Evolutionary conservation across 179 eudicot species (phyloP).

Genomic region (Beta lomatogona): DNA sequence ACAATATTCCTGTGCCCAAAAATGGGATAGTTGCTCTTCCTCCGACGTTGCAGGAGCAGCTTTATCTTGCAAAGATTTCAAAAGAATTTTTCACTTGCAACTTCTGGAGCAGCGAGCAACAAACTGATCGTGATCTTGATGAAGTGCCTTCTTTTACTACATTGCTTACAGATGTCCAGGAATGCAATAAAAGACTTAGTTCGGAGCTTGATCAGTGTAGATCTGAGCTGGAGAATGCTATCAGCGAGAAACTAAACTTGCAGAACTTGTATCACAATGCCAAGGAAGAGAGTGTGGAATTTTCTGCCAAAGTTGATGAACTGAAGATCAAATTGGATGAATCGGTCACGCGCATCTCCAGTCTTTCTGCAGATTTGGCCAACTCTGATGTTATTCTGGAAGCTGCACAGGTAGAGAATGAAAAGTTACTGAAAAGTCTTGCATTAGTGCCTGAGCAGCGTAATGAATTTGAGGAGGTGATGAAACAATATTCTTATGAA

Average conservation of each 20-base stretch:
- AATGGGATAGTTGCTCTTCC: slow-evolving; percentile 31
- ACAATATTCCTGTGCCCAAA: slow-evolving; percentile 14
- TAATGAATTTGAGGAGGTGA: slow-evolving; percentile 45
- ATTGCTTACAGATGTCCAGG: no score
- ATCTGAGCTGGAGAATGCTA: slow-evolving; percentile 56
- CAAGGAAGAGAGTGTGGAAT: slow-evolving; percentile 46
- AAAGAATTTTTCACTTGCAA: slow-evolving; percentile 57
- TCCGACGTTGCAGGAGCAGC: slow-evolving; percentile 62
- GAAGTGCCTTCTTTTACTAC: slow-evolving; percentile 5
- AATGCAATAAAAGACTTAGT: no score
- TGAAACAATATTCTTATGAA: slow-evolving; percentile 38
- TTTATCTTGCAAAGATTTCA: slow-evolving; percentile 52
- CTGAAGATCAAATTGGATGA: slow-evolving; percentile 53
- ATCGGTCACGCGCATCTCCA: slow-evolving; percentile 43
- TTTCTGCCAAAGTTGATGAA: slow-evolving; percentile 52
- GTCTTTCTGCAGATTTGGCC: slow-evolving; percentile 50
- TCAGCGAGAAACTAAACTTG: slow-evolving; percentile 49
- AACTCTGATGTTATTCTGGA: slow-evolving; percentile 47
- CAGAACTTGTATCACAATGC: slow-evolving; percentile 46
- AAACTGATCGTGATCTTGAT: slow-evolving; percentile 34
- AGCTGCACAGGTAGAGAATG: slow-evolving; percentile 51
- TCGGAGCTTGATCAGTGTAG: slow-evolving; percentile 31
- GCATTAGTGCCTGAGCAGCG: slow-evolving; percentile 50
- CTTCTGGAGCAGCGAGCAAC: slow-evolving; percentile 50
- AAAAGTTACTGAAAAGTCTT: slow-evolving; percentile 41